Base-by-base conservation (phyloP, 2,329 filamentous ascomycete species). In the Trichoderma breve region DNA sequence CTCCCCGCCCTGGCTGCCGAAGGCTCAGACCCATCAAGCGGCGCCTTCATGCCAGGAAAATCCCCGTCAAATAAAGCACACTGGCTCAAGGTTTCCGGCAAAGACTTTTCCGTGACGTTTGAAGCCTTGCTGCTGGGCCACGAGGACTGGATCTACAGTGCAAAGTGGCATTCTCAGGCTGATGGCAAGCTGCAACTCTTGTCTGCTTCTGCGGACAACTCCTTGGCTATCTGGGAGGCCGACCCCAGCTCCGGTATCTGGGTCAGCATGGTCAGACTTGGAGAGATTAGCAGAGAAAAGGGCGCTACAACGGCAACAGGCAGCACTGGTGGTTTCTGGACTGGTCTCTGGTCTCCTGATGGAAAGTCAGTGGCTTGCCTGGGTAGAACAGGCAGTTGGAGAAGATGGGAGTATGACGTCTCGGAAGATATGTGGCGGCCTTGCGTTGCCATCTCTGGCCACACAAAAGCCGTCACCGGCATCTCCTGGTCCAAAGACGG, bases 141-240 rank as follows among this genome's bases (percentile, higher is more conserved):
- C 78, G 96, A 99, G 79, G 96, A 99, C 78, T 99, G 96, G 96
- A 95, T 99, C 71, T 98, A 97, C 81, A 97, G 93, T 71, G 91
- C 93, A 2, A 86, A 86, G 70, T 98, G 95, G 95, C 87, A 88
- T 72, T 85, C 85, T 7, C 80, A 84, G 57, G 77, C 82, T 15
- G 82, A 84, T 72, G 82, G 79, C 21, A 89, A 86, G 72, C 85
- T 92, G 14, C 93, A 92, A 76, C 88, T 98, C 9, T 88, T 99
- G 4, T 95, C 95, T 2, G 91, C 95, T 0, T 98, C 96, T 3
- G 96, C 96, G 4, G 96, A 99, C 79, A 98, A 97, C 79, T 98
- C 96, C 0, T 85, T 99, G 11, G 91, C 94, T 0, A 92, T 99
- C 70, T 99, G 96, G 96, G 92, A 96, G 78, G 88, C 93, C 0